A percentile compares a stretch with the other conserved stretches of the same genome.
Conservation (phyloP, 345 rosid genomes). For the Litchi chinensis region DNA sequence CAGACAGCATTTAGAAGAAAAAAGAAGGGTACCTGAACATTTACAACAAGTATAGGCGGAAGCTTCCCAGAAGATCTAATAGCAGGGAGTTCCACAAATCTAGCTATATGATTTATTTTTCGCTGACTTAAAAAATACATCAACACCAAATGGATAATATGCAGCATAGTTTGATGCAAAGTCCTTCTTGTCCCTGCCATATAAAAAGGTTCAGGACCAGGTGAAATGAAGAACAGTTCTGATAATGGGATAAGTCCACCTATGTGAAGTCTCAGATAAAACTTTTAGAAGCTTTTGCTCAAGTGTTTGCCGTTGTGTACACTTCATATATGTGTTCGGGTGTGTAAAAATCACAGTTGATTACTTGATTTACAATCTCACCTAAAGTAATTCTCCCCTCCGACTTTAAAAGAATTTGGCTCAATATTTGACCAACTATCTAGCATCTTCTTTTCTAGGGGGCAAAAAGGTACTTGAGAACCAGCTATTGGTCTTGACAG, state of each 20-base stretch:
- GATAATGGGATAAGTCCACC: neutral
- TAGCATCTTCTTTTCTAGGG: slow-evolving; percentile 48
- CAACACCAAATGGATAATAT: slow-evolving; percentile 90
- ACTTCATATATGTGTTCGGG: neutral
- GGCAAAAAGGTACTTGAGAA: slow-evolving; percentile 53
- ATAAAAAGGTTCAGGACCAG: slow-evolving; percentile 8
- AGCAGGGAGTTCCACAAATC: slow-evolving; percentile 74
- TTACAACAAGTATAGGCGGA: slow-evolving; percentile 80
- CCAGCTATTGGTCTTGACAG: slow-evolving; percentile 59
- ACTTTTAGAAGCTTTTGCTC: neutral
- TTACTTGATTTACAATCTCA: slow-evolving; percentile 24
- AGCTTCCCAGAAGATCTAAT: slow-evolving; percentile 52
- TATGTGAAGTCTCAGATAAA: slow-evolving; percentile 8
- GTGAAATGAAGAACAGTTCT: slow-evolving; percentile 2
- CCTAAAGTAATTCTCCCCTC: slow-evolving; percentile 57
- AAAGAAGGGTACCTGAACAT: slow-evolving; percentile 68
- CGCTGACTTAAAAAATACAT: slow-evolving; percentile 68
- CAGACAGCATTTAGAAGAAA: neutral
- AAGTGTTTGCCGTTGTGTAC: neutral
- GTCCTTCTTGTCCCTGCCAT: slow-evolving; percentile 87
- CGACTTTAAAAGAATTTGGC: slow-evolving; percentile 54
- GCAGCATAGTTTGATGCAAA: slow-evolving; percentile 78
- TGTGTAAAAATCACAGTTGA: neutral
- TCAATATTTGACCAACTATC: slow-evolving; percentile 57
- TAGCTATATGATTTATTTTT: slow-evolving; percentile 82